phyloP scores from a whole-genome alignment of 805 yeast genomes.

The Torulaspora maleeae region DNA sequence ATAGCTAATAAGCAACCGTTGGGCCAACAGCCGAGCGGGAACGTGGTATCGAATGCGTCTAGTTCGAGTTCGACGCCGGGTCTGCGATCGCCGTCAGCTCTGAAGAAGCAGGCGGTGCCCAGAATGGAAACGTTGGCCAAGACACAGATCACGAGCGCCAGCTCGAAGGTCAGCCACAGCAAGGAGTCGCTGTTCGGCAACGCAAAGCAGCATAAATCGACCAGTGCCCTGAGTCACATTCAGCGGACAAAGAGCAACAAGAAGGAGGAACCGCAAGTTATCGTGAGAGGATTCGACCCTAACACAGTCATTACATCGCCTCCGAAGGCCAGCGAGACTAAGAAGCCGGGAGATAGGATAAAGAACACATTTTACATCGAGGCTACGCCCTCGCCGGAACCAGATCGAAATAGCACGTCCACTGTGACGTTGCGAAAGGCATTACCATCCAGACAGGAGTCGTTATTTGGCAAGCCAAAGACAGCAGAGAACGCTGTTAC shows the following conservation, averaged over 20 bases:
- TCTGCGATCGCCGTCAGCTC: constrained; percentile 4
- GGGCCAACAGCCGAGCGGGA: constrained; percentile 3
- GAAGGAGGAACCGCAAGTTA: constrained; percentile 21
- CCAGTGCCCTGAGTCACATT: constrained; percentile 6
- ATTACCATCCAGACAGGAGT: constrained; percentile 13
- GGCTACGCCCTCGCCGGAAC: constrained; percentile 14
- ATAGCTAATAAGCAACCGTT: constrained; percentile 7
- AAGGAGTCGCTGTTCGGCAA: constrained; percentile 5
- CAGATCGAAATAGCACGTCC: constrained; percentile 1
- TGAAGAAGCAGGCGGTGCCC: neutral
- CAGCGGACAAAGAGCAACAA: constrained; percentile 1
- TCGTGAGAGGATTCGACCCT: constrained; percentile 29
- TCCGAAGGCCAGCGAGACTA: neutral
- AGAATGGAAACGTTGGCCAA: constrained; percentile 5
- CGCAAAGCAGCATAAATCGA: constrained; percentile 9
- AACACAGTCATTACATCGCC: constrained; percentile 17
- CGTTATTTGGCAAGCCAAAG: constrained; percentile 17
- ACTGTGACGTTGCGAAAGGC: constrained; percentile 9
- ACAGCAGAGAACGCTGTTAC: constrained; percentile 4
- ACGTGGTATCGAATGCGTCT: neutral
- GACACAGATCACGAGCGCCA: neutral
- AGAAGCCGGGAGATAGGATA: neutral
- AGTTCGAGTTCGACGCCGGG: neutral
- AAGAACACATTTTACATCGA: constrained; percentile 13
- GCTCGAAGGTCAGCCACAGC: neutral